These are phyloP conservation scores for Salinomyces thailandicus DNA, from an alignment of 2,329 filamentous ascomycete species.

Conservation along the genomic window DNA sequence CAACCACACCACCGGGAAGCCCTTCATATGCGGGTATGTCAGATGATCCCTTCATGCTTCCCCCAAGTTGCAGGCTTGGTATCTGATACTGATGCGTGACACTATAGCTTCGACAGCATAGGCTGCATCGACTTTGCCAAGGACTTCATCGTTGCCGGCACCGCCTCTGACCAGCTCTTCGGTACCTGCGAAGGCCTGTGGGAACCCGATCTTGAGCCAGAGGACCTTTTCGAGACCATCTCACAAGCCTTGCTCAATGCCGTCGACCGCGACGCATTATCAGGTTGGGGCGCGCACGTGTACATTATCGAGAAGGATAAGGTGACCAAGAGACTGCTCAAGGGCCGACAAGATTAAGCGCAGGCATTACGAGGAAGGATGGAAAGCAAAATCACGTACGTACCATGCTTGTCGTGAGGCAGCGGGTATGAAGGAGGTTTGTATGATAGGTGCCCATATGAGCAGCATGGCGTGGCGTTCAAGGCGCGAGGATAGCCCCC, in stretches of 20 bases:
- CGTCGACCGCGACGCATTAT: constrained; percentile 90
- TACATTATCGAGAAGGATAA: constrained; percentile 99
- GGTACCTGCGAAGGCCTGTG: constrained; percentile 97
- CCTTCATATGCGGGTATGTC: constrained; percentile 77
- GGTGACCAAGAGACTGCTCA: constrained; percentile 96
- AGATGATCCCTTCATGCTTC: background rate
- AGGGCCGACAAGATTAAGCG: constrained; percentile 89
- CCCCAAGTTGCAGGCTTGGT: background rate
- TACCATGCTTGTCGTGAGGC: background rate
- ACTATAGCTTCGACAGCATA: constrained; percentile 72
- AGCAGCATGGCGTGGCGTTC: background rate
- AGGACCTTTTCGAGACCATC: constrained; percentile 96
- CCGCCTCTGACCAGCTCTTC: constrained; percentile 93
- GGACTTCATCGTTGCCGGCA: constrained; percentile 97
- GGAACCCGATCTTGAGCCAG: constrained; percentile 91
- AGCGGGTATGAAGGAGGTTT: background rate
- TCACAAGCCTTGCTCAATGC: constrained; percentile 93
- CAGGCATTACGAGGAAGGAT: no score
- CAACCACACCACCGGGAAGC: constrained; percentile 85
- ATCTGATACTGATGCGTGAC: background rate
- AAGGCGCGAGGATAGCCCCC: background rate
- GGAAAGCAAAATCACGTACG: background rate
- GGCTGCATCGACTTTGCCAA: constrained; percentile 99
- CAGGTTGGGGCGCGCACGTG: constrained; percentile 95
- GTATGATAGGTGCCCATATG: background rate